phyloP scores from a whole-genome alignment of 305 asterid genomes.

The Vinca major region DNA sequence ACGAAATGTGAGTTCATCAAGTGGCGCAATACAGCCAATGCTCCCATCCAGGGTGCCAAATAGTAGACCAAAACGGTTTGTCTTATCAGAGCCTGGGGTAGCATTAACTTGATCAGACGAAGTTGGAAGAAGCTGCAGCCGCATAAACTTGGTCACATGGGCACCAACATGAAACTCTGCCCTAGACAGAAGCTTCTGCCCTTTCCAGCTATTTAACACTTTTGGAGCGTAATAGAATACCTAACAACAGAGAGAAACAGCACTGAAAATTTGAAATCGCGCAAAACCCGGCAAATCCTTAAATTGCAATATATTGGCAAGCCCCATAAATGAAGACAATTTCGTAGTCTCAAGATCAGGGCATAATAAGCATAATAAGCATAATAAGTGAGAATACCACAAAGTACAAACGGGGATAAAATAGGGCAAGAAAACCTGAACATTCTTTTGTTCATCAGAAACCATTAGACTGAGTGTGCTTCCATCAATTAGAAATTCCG shows the following conservation, averaged over 20 bases:
- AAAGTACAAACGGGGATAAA: background rate
- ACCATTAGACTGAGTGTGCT: constrained; percentile 91
- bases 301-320: background rate
- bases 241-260: constrained; percentile 27
- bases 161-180: constrained; percentile 96
- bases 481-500: constrained; percentile 94
- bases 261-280: constrained; percentile 3
- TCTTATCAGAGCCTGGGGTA: constrained; percentile 68
- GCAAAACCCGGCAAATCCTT: background rate
- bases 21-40: constrained; percentile 90
- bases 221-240: constrained; percentile 91
- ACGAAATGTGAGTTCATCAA: constrained; percentile 87
- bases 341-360: background rate
- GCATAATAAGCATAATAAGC: background rate
- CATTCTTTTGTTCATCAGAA: constrained; percentile 94
- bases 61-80: constrained; percentile 78
- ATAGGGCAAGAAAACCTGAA: constrained; percentile 53
- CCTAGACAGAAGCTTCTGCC: constrained; percentile 86
- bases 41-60: constrained; percentile 91
- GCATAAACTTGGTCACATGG: constrained; percentile 75
- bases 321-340: background rate
- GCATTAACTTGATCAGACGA: constrained; percentile 44
- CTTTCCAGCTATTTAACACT: constrained; percentile 91
- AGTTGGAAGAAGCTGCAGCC: constrained; percentile 80
- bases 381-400: background rate